Percentiles rank a stretch among this genome's conserved stretches.
Evolutionary conservation across 768 basidiomycete genomes (phyloP).

Genomic region (Ramaria sp.): DNA sequence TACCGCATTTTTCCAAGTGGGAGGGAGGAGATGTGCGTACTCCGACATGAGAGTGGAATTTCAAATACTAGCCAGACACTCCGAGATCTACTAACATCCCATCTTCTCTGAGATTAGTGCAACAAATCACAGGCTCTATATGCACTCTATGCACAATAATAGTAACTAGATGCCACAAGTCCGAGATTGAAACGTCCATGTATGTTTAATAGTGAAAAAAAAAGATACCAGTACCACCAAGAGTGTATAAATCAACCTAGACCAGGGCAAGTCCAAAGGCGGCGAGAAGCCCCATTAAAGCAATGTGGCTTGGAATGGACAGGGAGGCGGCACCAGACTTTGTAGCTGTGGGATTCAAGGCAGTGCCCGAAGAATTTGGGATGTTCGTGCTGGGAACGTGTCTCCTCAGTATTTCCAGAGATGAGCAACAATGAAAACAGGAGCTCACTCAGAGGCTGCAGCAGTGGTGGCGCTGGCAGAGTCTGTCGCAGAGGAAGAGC

Average conservation of each 20-base stretch:
- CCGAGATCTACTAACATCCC: no score
- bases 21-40: conserved; percentile 67
- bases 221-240: no score
- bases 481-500: neutral
- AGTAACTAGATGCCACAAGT: no score
- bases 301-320: neutral
- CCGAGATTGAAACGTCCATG: no score
- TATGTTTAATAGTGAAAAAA: no score
- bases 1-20: conserved; percentile 83
- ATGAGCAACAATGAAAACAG: neutral
- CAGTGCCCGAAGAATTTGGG: neutral
- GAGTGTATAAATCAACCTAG: neutral
- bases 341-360: neutral
- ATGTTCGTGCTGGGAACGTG: neutral
- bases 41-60: conserved; percentile 11
- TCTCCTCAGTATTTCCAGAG: neutral
- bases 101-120: no score
- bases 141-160: no score
- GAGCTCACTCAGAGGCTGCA: neutral
- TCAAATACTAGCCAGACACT: no score
- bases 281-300: neutral
- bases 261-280: neutral
- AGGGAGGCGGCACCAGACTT: neutral
- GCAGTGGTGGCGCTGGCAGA: neutral
- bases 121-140: no score